These are phyloP conservation scores for Speleostelium caveatum DNA, from an alignment of 78 protist species.

Conservation along the genomic window DNA sequence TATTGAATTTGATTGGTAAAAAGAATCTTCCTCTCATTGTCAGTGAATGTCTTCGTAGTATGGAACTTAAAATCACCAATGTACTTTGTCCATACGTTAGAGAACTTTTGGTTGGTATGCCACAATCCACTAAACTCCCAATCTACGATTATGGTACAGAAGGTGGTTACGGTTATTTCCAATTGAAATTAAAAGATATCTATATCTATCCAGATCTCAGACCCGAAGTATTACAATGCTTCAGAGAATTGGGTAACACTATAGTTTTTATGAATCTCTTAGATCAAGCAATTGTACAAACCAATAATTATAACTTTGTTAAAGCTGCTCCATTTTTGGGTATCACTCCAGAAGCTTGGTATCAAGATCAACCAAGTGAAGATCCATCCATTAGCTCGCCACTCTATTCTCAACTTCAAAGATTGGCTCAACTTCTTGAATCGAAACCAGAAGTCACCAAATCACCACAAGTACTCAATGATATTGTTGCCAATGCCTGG, in stretches of 20 bases:
- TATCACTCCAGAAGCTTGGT: slow-evolving; percentile 73
- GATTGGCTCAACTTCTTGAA: slow-evolving; percentile 60
- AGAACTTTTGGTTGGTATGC: slow-evolving; percentile 85
- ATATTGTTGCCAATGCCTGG: slow-evolving; percentile 76
- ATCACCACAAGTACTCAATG: slow-evolving; percentile 27
- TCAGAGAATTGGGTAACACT: slow-evolving; percentile 90
- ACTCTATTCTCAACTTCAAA: slow-evolving; percentile 49
- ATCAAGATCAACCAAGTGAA: background rate
- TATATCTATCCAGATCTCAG: slow-evolving; percentile 83
- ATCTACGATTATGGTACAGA: slow-evolving; percentile 83
- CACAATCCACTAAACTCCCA: slow-evolving; percentile 78
- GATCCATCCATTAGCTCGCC: slow-evolving; percentile 75
- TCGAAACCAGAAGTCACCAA: slow-evolving; percentile 49
- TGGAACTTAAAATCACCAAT: slow-evolving; percentile 73
- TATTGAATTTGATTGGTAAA: slow-evolving; percentile 37
- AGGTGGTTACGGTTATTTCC: slow-evolving; percentile 87
- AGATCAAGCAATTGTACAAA: slow-evolving; percentile 76
- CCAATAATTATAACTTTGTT: slow-evolving; percentile 12
- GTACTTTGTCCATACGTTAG: slow-evolving; percentile 88
- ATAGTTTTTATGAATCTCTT: slow-evolving; percentile 74
- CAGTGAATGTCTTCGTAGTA: slow-evolving; percentile 51
- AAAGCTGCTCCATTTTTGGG: slow-evolving; percentile 82
- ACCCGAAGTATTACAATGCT: slow-evolving; percentile 88
- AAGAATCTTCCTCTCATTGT: slow-evolving; percentile 74
- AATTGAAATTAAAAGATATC: slow-evolving; percentile 72